Conservation (phyloP, 768 basidiomycete species). For the Lactifluus echinatus region DNA sequence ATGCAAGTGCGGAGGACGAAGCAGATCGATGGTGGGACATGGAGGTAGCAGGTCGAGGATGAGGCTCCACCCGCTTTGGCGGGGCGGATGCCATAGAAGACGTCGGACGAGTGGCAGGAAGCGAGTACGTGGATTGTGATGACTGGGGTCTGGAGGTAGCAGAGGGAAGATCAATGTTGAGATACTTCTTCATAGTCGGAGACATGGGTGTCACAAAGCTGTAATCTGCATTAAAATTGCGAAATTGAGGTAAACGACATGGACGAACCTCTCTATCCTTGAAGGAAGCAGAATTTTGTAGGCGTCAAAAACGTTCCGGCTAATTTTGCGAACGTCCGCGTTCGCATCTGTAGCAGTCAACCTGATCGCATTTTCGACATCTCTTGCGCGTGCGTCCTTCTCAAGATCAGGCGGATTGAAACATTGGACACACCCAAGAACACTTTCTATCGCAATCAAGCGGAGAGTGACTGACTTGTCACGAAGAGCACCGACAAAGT, state of each 20-base stretch:
- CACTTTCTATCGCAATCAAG: slow-evolving; percentile 54
- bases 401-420: slow-evolving; percentile 76
- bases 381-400: slow-evolving; percentile 51
- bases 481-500: slow-evolving; percentile 48
- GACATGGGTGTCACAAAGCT: slow-evolving; percentile 71
- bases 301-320: slow-evolving; percentile 64
- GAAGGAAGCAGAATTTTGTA: slow-evolving; percentile 64
- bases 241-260: background rate
- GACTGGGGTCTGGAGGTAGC: slow-evolving; percentile 14
- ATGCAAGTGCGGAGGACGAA: slow-evolving; percentile 5
- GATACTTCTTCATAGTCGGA: slow-evolving; percentile 48
- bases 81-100: slow-evolving; percentile 11
- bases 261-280: slow-evolving; percentile 58
- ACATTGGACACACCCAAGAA: slow-evolving; percentile 58
- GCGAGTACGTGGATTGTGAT: slow-evolving; percentile 8
- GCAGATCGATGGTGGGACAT: slow-evolving; percentile 7
- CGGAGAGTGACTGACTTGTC: slow-evolving; percentile 65
- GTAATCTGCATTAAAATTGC: slow-evolving; percentile 11
- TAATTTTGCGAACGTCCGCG: slow-evolving; percentile 63
- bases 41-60: slow-evolving; percentile 16
- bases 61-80: background rate
- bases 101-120: slow-evolving; percentile 10
- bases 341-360: slow-evolving; percentile 61
- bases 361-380: slow-evolving; percentile 65
- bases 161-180: slow-evolving; percentile 13